Evolutionary conservation across 2,329 filamentous ascomycete genomes (phyloP).

Genomic region (Cladophialophora chaetospira): DNA sequence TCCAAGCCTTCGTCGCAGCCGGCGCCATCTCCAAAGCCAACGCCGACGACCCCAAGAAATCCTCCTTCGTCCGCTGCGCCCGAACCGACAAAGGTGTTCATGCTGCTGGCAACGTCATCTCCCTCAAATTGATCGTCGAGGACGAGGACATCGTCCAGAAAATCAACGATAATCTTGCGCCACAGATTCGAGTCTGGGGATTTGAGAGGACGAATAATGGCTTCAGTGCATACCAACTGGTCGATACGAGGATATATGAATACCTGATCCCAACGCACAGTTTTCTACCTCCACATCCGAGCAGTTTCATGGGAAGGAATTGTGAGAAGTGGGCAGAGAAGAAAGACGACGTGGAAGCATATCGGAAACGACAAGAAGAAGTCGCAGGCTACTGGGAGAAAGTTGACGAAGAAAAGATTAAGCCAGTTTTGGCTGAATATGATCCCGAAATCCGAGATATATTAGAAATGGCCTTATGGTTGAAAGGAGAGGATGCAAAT

Average conservation of each 20-base stretch:
- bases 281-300: conserved; percentile 87
- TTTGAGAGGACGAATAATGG: conserved; percentile 84
- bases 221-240: conserved; percentile 93
- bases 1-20: conserved; percentile 85
- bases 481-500: conserved; percentile 38
- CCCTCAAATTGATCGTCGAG: conserved; percentile 92
- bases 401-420: conserved; percentile 77
- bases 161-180: conserved; percentile 82
- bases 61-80: conserved; percentile 87
- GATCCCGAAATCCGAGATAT: conserved; percentile 44
- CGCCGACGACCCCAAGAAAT: conserved; percentile 95
- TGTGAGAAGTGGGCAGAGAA: conserved; percentile 76
- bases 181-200: conserved; percentile 94
- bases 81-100: conserved; percentile 97
- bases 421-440: conserved; percentile 60
- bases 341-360: conserved; percentile 69
- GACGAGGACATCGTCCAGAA: conserved; percentile 83
- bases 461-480: conserved; percentile 44
- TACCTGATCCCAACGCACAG: conserved; percentile 94
- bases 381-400: conserved; percentile 79
- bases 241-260: conserved; percentile 95
- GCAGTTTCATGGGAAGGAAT: conserved; percentile 80
- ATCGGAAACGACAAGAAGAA: conserved; percentile 71
- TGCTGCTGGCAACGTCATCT: conserved; percentile 92
- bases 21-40: conserved; percentile 96